Conservation (phyloP, 1,284 basidiomycete species). For the Rhodotorula sp. region DNA sequence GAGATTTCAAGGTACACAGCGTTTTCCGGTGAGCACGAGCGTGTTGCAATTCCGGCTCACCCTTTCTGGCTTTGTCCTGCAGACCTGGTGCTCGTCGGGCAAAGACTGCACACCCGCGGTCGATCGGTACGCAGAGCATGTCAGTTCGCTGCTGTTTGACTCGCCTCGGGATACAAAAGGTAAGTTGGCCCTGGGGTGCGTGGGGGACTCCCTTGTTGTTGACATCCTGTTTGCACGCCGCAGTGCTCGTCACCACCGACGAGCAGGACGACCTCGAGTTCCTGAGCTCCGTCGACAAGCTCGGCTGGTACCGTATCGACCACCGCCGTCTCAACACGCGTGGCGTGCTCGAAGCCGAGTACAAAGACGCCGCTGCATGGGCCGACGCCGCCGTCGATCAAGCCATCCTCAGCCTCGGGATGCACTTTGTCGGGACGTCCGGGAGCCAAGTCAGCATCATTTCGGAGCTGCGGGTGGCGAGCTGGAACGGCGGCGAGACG, state of each 20-base stretch:
- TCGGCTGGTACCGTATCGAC: conserved; percentile 63
- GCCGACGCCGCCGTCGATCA: conserved; percentile 58
- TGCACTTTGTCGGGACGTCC: conserved; percentile 67
- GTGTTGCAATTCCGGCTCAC: background rate
- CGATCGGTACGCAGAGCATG: conserved; percentile 59
- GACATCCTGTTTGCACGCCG: too few species aligned
- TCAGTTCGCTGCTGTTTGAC: conserved; percentile 62
- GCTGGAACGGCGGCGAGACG: conserved; percentile 61
- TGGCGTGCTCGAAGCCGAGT: conserved; percentile 47
- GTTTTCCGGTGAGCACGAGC: background rate
- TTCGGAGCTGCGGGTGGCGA: conserved; percentile 61
- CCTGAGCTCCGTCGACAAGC: conserved; percentile 61
- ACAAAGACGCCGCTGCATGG: conserved; percentile 26
- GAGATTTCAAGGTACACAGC: background rate
- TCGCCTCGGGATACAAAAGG: conserved; percentile 53
- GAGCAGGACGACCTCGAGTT: conserved; percentile 60
- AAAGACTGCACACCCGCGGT: conserved; percentile 64
- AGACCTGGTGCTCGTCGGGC: conserved; percentile 32
- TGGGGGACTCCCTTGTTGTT: too few species aligned
- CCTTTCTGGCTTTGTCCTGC: background rate
- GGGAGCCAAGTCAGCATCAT: conserved; percentile 66
- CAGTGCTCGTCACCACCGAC: conserved; percentile 69
- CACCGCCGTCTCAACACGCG: conserved; percentile 55
- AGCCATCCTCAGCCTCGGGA: conserved; percentile 62
- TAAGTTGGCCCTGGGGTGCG: conserved; percentile 45